A percentile compares a stretch with the other conserved stretches of the same genome.
phyloP scores from a whole-genome alignment of 768 basidiomycete genomes.

The Cyclocybe aegerita region DNA sequence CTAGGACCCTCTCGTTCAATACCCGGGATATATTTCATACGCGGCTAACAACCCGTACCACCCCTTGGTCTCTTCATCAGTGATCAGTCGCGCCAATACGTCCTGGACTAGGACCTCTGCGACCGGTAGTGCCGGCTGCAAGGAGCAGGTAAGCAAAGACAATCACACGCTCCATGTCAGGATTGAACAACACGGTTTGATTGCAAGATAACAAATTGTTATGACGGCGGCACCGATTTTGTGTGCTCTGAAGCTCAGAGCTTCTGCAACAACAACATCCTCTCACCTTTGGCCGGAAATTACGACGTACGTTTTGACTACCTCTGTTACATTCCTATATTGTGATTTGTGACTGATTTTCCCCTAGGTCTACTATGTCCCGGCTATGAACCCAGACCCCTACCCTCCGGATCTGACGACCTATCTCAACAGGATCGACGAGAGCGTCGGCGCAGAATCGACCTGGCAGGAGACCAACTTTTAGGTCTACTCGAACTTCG shows the following conservation, averaged over 20 bases:
- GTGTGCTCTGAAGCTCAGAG: too few relatives aligned
- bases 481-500: constrained; percentile 46
- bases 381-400: constrained; percentile 38
- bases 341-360: background rate
- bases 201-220: too few relatives aligned
- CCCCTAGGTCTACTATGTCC: constrained; percentile 45
- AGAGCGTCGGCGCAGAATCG: constrained; percentile 41
- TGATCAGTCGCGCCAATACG: too few relatives aligned
- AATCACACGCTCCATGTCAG: background rate
- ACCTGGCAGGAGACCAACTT: constrained; percentile 40
- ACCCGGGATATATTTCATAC: constrained; percentile 55
- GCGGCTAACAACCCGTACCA: constrained; percentile 57
- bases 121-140: too few relatives aligned
- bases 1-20: constrained; percentile 35
- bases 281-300: background rate
- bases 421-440: constrained; percentile 26
- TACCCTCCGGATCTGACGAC: constrained; percentile 44
- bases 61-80: constrained; percentile 38
- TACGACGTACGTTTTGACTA: background rate
- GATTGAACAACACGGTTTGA: too few relatives aligned
- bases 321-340: too few relatives aligned
- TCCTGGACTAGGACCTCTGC: too few relatives aligned
- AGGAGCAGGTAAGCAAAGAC: background rate
- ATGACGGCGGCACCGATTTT: too few relatives aligned
- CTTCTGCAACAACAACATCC: too few relatives aligned